A percentile compares a stretch with the other conserved stretches of the same genome.
These are phyloP conservation scores for Verticillium tricorpus DNA, from an alignment of 2,329 filamentous ascomycete species.

Conservation along the genomic window DNA sequence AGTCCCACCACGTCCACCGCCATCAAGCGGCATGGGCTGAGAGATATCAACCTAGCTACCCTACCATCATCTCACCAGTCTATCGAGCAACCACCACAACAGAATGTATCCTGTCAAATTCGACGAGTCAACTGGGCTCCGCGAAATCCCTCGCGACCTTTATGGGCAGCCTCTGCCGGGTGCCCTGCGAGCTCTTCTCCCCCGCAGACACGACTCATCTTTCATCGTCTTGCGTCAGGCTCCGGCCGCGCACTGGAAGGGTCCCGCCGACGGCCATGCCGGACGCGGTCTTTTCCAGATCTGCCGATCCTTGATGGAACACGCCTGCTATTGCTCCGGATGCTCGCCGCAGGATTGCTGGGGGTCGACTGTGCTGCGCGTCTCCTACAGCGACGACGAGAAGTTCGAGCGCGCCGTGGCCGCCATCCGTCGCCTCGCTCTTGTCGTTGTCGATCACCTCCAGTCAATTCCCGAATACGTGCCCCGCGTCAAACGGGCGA, in stretches of 20 bases:
- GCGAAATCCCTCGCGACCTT: neutral
- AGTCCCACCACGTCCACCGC: too few relatives aligned
- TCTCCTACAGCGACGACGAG: slow-evolving; percentile 6
- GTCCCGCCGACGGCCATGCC: neutral
- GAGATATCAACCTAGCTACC: too few relatives aligned
- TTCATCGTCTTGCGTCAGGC: neutral
- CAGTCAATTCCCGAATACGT: neutral
- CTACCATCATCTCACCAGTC: too few relatives aligned
- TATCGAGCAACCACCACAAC: neutral
- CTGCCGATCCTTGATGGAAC: neutral
- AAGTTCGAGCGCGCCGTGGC: slow-evolving; percentile 3
- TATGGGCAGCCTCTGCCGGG: neutral
- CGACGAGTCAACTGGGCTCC: neutral
- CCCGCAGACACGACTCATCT: neutral
- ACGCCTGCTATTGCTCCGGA: neutral
- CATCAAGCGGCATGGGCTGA: too few relatives aligned
- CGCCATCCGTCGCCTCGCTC: slow-evolving; percentile 4
- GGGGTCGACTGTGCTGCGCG: slow-evolving; percentile 6
- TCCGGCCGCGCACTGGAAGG: neutral
- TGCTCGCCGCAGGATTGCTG: slow-evolving; percentile 4
- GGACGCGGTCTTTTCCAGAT: neutral
- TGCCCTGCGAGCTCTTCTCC: neutral
- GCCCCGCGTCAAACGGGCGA: neutral
- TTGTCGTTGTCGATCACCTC: slow-evolving; percentile 2
- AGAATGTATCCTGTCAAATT: neutral